phyloP scores from a whole-genome alignment of 169 alveolate species.

The Plasmodium vinckei region DNA sequence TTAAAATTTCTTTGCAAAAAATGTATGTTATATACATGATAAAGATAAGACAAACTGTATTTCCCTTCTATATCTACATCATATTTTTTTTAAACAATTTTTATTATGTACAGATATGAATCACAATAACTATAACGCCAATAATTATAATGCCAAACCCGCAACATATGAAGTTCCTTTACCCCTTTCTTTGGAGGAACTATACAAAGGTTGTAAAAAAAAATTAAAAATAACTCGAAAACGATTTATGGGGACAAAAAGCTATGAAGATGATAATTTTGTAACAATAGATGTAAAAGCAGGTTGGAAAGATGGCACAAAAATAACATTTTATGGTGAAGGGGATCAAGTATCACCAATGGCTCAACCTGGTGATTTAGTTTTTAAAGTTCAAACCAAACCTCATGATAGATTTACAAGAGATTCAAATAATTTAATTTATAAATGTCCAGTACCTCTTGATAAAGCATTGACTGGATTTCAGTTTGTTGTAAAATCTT shows the following conservation, averaged over 20 bases:
- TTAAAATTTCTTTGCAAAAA: too few species aligned
- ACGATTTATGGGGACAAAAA: conserved; percentile 82
- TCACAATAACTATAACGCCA: conserved; percentile 14
- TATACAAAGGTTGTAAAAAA: conserved; percentile 85
- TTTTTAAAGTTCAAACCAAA: conserved; percentile 86
- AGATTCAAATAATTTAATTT: conserved; percentile 86
- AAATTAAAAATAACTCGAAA: conserved; percentile 89
- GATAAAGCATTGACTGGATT: conserved; percentile 90
- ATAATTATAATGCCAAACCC: conserved; percentile 53
- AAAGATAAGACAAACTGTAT: too few species aligned
- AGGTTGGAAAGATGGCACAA: conserved; percentile 92
- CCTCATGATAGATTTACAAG: conserved; percentile 85
- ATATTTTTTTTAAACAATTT: background rate
- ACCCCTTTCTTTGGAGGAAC: conserved; percentile 87
- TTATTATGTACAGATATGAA: conserved; percentile 53
- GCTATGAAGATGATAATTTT: conserved; percentile 87
- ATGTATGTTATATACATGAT: too few species aligned
- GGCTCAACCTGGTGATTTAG: conserved; percentile 88
- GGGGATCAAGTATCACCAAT: conserved; percentile 90
- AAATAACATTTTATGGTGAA: conserved; percentile 88
- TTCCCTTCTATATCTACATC: too few species aligned
- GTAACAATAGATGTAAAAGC: conserved; percentile 90
- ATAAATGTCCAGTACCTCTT: conserved; percentile 89
- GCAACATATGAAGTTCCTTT: conserved; percentile 87
- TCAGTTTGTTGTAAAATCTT: conserved; percentile 87